These are phyloP conservation scores for Cephaloascus fragrans DNA, from an alignment of 805 yeast species.

Conservation along the genomic window DNA sequence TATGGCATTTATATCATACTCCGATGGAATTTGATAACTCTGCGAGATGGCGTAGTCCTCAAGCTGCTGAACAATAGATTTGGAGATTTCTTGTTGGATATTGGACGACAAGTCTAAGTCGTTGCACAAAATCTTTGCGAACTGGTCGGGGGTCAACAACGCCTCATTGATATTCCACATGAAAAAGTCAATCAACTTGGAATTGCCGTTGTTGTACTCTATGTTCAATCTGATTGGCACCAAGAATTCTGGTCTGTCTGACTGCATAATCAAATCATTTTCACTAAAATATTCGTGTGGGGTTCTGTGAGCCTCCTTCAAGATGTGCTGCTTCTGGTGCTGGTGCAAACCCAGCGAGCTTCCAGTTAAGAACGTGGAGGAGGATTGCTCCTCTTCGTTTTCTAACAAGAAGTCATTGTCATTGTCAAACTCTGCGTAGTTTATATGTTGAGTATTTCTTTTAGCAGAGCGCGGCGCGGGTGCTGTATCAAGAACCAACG, in stretches of 20 bases:
- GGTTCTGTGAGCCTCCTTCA: neutral
- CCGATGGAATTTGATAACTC: conserved; percentile 56
- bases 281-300: neutral
- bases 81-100: conserved; percentile 53
- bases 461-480: conserved; percentile 73
- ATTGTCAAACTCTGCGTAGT: conserved; percentile 74
- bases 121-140: conserved; percentile 66
- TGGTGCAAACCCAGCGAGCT: conserved; percentile 2
- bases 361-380: conserved; percentile 1
- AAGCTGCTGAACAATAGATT: conserved; percentile 69
- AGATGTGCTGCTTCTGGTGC: conserved; percentile 1
- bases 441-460: conserved; percentile 58
- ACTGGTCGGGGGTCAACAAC: conserved; percentile 60
- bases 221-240: conserved; percentile 61
- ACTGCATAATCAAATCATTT: conserved; percentile 15
- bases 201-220: conserved; percentile 43
- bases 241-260: conserved; percentile 30
- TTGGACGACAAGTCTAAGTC: conserved; percentile 75
- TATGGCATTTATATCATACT: conserved; percentile 62
- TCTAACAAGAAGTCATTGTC: conserved; percentile 37
- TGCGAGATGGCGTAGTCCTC: conserved; percentile 60
- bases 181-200: conserved; percentile 50
- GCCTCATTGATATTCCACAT: conserved; percentile 67
- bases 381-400: conserved; percentile 7
- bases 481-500: conserved; percentile 56